Evolutionary conservation across 2,329 filamentous ascomycete species (phyloP), one percentile per base, ranked within the genome.

Genomic region (Metarhizium guizhouense): DNA sequence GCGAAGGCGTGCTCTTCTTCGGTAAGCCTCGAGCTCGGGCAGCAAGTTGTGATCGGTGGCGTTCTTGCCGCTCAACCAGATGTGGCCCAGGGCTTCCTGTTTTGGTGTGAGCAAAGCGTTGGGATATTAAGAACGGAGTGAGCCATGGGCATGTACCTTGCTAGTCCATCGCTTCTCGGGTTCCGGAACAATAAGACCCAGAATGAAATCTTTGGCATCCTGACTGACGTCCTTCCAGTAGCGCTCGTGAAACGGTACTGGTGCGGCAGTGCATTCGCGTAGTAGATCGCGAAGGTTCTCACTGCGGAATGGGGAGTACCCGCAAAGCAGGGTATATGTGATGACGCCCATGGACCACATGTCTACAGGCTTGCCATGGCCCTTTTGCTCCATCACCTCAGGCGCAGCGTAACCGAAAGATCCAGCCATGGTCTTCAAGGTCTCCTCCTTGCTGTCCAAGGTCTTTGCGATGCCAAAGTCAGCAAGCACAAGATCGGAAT

Each of bases 341-440:
- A 99, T 99, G 66, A 99, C 94, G 59, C 94, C 94, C 74, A 99
- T 82, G 3, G 94, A 97, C 94, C 94, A 99, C 90, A 99, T 96
- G 69, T 99, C 94, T 38, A 97, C 94, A 4, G 94, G 90, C 74
- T 97, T 99, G 69, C 94, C 94, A 70, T 99, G 95, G 20, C 94
- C 94, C 68, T 90, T 86, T 79, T 96, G 96, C 61, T 96, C 80
- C 94, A 99, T 99, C 57, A 99, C 92, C 72, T 99, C 94, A 8
- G 94, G 94, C 2, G 94, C 94, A 20, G 94, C 94, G 67, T 99
- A 99, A 54, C 94, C 94, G 68, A 99, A 97, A 0, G 94, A 97
- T 47, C 94, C 94, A 47, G 94, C 94, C 94, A 99, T 99, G 53
- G 92, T 97, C 63, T 91, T 97, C 60, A 99, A 82, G 48, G 96